Percentiles rank a stretch among this genome's conserved stretches.
Conservation (phyloP, 768 basidiomycete species). For the Mycena vulgaris region DNA sequence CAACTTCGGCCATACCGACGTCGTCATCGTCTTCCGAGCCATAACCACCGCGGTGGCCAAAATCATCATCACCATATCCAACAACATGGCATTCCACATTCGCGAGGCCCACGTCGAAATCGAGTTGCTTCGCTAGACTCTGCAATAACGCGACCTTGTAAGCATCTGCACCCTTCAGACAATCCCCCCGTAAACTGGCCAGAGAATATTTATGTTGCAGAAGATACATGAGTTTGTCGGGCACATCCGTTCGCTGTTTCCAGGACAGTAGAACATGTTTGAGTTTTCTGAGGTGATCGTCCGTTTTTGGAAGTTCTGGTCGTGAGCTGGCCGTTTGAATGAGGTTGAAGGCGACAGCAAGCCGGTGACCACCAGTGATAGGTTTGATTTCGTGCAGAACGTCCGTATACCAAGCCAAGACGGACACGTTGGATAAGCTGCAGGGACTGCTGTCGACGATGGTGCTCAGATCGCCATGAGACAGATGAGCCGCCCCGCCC, state of each 20-base stretch:
- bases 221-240: constrained; percentile 34
- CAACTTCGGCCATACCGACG: constrained; percentile 19
- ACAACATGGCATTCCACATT: constrained; percentile 41
- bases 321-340: constrained; percentile 46
- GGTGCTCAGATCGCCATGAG: constrained; percentile 12
- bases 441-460: constrained; percentile 45
- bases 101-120: constrained; percentile 49
- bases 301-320: constrained; percentile 37
- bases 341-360: constrained; percentile 59
- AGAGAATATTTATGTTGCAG: constrained; percentile 40
- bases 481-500: constrained; percentile 53
- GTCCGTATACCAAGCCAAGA: constrained; percentile 61
- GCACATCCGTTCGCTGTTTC: constrained; percentile 14
- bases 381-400: constrained; percentile 57
- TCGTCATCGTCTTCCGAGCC: constrained; percentile 19
- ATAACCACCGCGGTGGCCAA: background rate
- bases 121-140: constrained; percentile 44
- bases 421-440: constrained; percentile 44
- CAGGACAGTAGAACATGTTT: constrained; percentile 43
- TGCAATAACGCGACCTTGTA: constrained; percentile 44
- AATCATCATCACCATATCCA: constrained; percentile 17
- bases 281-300: constrained; percentile 32
- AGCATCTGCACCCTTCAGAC: constrained; percentile 54
- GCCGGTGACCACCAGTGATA: constrained; percentile 55
- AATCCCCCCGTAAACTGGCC: constrained; percentile 29